phyloP scores from a whole-genome alignment of 2,329 filamentous ascomycete species.

The Fusarium sp. region DNA sequence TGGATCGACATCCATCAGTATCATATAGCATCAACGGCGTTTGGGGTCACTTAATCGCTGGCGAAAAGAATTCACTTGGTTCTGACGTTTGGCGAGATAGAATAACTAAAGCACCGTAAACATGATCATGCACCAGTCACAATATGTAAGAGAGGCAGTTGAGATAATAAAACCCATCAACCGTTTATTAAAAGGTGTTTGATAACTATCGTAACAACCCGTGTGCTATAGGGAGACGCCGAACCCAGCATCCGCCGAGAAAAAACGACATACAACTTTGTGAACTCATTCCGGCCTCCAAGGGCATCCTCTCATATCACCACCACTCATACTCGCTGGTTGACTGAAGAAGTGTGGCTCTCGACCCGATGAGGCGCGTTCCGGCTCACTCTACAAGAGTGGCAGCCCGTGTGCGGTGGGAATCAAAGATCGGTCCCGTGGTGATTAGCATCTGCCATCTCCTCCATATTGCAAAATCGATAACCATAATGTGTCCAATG shows the following conservation, averaged over 20 bases:
- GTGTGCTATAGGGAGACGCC: slow-evolving; percentile 31
- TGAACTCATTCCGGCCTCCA: slow-evolving; percentile 33
- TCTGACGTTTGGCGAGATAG: background rate
- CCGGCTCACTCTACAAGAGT: slow-evolving; percentile 26
- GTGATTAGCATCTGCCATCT: slow-evolving; percentile 51
- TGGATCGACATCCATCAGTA: background rate
- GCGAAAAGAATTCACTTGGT: background rate
- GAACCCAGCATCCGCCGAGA: slow-evolving; percentile 35
- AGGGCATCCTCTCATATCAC: slow-evolving; percentile 34
- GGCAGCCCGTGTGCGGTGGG: slow-evolving; percentile 41
- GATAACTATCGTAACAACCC: slow-evolving; percentile 40
- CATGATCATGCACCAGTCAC: background rate
- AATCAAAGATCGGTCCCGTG: slow-evolving; percentile 43
- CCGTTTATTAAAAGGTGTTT: slow-evolving; percentile 42
- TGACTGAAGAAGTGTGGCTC: slow-evolving; percentile 42
- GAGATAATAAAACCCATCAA: slow-evolving; percentile 36
- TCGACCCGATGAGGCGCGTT: slow-evolving; percentile 26
- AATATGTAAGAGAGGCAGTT: background rate
- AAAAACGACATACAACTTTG: slow-evolving; percentile 45
- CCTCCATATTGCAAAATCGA: slow-evolving; percentile 68
- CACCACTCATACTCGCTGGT: slow-evolving; percentile 38
- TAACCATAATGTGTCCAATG: slow-evolving; percentile 74
- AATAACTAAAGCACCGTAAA: background rate
- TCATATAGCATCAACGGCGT: slow-evolving; percentile 27
- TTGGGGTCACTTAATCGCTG: slow-evolving; percentile 5